Base-by-base conservation (phyloP, 148 eudicot genomes). In the Diospyros kaki region DNA sequence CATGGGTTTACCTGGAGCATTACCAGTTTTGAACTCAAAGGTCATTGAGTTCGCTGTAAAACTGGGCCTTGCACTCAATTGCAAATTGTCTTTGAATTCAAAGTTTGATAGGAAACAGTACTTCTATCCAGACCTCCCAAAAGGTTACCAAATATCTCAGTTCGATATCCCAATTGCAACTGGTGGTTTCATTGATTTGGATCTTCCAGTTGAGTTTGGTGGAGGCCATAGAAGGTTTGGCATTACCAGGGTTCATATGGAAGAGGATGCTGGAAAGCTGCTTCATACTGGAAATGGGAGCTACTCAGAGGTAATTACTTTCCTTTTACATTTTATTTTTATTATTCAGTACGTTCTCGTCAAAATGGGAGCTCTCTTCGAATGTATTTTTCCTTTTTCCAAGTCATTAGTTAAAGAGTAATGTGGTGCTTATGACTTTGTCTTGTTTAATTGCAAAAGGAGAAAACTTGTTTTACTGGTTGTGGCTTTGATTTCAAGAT, bases 31-130 rank as follows among this genome's bases (percentile, higher is more conserved):
- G 85, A 95, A 95, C 81, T 86, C 98, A 2, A 95, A 90, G 86
- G 91, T 95, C 11, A 87, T 90, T 8, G 91, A 92, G 71, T 88
- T 52, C 64, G 98, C 91, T 2, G 97, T 95, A 71, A 95, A 83
- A 84, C 81, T 95, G 75, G 98, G 98, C 52, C 91, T 95, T 76
- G 98, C 98, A 28, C 89, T 95, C 12, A 95, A 92, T 68, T 90
- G 97, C 82, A 78, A 88, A 76, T 69, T 95, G 83, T 82, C 91
- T 64, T 76, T 84, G 73, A 88, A 64, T 76, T 95, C 98, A 5
- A 95, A 95, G 84, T 95, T 95, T 67, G 98, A 95, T 76, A 86
- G 98, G 87, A 95, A 95, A 85, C 98, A 95, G 71, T 95, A 95
- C 81, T 95, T 95, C 78, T 94, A 94, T 75, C 97, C 98, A 38